Percentiles rank a stretch among this genome's conserved stretches.
phyloP scores from a whole-genome alignment of 2,329 filamentous ascomycete species.

The Akanthomyces muscarius region DNA sequence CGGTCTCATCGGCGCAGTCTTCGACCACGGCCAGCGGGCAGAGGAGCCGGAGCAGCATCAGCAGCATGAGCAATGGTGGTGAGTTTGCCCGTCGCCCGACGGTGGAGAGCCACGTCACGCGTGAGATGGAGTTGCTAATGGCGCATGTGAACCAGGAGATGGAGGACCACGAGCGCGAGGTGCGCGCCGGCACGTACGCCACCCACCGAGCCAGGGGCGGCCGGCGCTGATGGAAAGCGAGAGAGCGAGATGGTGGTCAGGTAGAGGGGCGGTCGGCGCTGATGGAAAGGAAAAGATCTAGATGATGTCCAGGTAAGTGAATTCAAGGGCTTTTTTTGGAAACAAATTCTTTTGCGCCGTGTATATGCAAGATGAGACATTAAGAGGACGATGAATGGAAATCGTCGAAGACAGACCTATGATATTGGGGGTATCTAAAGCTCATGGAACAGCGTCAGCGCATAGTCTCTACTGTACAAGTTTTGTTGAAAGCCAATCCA shows the following conservation, averaged over 20 bases:
- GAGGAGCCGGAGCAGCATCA: not conserved
- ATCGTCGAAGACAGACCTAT: conserved; percentile 9
- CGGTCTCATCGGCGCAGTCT: too few species aligned
- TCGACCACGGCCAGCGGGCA: not conserved
- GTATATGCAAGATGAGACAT: not conserved
- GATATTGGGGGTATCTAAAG: conserved; percentile 16
- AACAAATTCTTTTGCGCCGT: not conserved
- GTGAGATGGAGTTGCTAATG: not conserved
- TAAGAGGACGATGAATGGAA: not conserved
- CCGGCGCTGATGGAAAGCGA: not conserved
- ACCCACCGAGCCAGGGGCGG: not conserved
- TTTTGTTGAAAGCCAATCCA: not conserved
- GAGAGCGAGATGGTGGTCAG: not conserved
- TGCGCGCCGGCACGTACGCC: not conserved
- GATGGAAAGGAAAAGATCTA: not conserved
- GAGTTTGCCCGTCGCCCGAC: too few species aligned
- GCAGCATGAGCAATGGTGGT: too few species aligned
- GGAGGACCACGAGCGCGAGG: not conserved
- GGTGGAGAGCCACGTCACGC: not conserved
- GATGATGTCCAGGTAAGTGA: not conserved
- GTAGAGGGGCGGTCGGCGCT: not conserved
- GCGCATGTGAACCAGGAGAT: not conserved
- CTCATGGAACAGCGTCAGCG: conserved; percentile 12
- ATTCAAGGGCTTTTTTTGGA: too few species aligned
- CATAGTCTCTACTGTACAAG: not conserved